Evolutionary conservation across 345 rosid species (phyloP).

Genomic region (Dipteronia dyeriana): DNA sequence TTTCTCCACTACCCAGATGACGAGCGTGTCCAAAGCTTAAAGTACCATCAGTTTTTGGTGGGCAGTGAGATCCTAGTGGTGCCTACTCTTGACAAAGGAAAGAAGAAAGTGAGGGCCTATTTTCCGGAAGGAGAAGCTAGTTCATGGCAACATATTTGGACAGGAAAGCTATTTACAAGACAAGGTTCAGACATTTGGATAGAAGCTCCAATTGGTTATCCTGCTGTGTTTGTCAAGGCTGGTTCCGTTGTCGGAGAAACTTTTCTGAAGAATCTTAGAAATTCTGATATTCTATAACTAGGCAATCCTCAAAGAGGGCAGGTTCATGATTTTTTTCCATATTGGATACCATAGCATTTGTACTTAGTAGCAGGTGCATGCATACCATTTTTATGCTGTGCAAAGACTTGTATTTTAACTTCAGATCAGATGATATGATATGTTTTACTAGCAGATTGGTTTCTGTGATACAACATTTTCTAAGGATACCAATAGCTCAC

Average conservation of each 20-base stretch:
- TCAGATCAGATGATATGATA: too few species aligned
- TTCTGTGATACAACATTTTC: too few species aligned
- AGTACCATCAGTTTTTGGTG: slow-evolving; percentile 66
- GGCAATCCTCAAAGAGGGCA: neutral
- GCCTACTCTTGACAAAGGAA: slow-evolving; percentile 66
- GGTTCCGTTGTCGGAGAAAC: slow-evolving; percentile 57
- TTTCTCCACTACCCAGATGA: slow-evolving; percentile 74
- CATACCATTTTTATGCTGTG: neutral
- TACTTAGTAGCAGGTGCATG: neutral
- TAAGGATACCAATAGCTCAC: neutral
- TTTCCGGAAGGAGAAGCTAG: slow-evolving; percentile 54
- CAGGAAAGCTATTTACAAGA: slow-evolving; percentile 45
- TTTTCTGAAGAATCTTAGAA: slow-evolving; percentile 48
- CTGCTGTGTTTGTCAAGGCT: slow-evolving; percentile 62
- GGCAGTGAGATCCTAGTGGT: slow-evolving; percentile 71
- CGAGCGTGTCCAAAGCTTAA: slow-evolving; percentile 45
- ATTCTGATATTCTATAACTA: slow-evolving; percentile 35
- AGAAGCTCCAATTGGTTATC: slow-evolving; percentile 63
- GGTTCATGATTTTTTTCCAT: neutral
- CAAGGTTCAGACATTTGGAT: slow-evolving; percentile 49
- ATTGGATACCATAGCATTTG: neutral
- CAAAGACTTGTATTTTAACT: neutral
- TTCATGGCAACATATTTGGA: slow-evolving; percentile 65
- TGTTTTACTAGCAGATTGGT: neutral
- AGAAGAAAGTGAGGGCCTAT: slow-evolving; percentile 51